phyloP scores from a whole-genome alignment of 2,329 filamentous ascomycete genomes.

The Capronia epimyces region DNA sequence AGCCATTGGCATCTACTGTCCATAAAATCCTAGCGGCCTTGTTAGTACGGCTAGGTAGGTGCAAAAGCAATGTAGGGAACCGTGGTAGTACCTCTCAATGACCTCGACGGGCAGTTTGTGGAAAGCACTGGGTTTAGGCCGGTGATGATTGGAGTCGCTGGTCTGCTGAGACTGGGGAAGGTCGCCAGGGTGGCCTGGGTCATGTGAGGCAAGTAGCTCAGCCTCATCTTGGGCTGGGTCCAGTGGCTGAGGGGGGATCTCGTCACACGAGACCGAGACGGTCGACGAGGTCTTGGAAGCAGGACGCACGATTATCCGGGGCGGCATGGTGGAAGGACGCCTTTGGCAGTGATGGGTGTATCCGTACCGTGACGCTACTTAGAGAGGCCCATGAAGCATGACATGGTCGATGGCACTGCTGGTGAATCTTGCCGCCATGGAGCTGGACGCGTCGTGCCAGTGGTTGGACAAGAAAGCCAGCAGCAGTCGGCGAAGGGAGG shows the following conservation, averaged over 20 bases:
- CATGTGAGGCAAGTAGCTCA: slow-evolving; percentile 10
- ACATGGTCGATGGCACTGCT: neutral
- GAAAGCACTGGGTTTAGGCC: slow-evolving; percentile 16
- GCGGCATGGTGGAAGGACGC: slow-evolving; percentile 7
- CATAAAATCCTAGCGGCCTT: slow-evolving; percentile 41
- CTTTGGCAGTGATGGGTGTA: neutral
- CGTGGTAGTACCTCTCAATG: slow-evolving; percentile 22
- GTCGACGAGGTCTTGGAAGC: slow-evolving; percentile 15
- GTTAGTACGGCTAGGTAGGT: slow-evolving; percentile 8
- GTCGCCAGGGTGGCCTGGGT: neutral
- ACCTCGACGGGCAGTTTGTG: slow-evolving; percentile 24
- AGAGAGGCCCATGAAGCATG: neutral
- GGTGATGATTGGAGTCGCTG: slow-evolving; percentile 1
- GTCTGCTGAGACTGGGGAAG: slow-evolving; percentile 7
- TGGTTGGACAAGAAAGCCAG: neutral
- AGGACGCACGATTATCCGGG: slow-evolving; percentile 12
- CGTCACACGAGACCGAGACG: slow-evolving; percentile 16
- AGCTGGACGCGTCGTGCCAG: neutral
- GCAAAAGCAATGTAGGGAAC: neutral
- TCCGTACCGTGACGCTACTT: neutral
- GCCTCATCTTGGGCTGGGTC: slow-evolving; percentile 16
- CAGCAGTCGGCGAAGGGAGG: neutral
- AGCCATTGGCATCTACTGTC: slow-evolving; percentile 43
- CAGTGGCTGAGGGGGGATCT: slow-evolving; percentile 24
- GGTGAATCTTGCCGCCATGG: neutral